These are phyloP conservation scores for Volvariella volvacea DNA, from an alignment of 1,284 basidiomycete genomes.

Conservation along the genomic window DNA sequence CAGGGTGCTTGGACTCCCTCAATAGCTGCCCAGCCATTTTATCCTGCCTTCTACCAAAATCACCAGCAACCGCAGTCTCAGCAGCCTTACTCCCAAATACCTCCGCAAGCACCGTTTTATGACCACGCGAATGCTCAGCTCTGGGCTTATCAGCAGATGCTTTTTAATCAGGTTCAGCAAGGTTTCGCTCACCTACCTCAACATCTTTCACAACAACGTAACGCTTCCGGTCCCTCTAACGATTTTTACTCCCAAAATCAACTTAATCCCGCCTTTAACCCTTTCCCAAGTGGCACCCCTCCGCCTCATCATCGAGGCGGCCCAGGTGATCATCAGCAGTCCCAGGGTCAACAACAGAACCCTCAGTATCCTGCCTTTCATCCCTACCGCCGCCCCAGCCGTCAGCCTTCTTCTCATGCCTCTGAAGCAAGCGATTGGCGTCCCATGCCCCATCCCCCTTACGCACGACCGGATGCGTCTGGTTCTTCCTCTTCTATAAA, in stretches of 20 bases:
- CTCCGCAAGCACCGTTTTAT: slow-evolving; percentile 50
- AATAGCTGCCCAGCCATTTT: slow-evolving; percentile 57
- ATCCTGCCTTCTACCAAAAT: slow-evolving; percentile 69
- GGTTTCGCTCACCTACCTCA: slow-evolving; percentile 35
- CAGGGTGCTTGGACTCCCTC: slow-evolving; percentile 60
- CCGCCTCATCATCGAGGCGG: slow-evolving; percentile 42
- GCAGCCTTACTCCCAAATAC: slow-evolving; percentile 39
- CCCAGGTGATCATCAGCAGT: slow-evolving; percentile 29
- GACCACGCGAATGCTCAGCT: slow-evolving; percentile 73
- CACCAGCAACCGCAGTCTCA: slow-evolving; percentile 43
- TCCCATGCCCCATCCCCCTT: slow-evolving; percentile 43
- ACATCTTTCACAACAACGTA: slow-evolving; percentile 30
- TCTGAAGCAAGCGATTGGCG: slow-evolving; percentile 40
- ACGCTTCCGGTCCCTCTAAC: slow-evolving; percentile 21
- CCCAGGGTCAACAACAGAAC: slow-evolving; percentile 26
- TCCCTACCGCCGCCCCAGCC: slow-evolving; percentile 70
- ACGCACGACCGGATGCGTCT: slow-evolving; percentile 69
- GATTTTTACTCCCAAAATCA: slow-evolving; percentile 56
- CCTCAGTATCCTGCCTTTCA: slow-evolving; percentile 62
- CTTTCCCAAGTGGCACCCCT: slow-evolving; percentile 64
- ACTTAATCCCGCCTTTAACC: slow-evolving; percentile 44
- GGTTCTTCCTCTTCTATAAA: slow-evolving; percentile 70
- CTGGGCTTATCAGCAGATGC: slow-evolving; percentile 85
- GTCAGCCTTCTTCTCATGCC: slow-evolving; percentile 37
- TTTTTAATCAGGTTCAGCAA: slow-evolving; percentile 60